Evolutionary conservation across 257 asterid genomes (phyloP), one percentile per base, ranked within the genome.

Genomic region (Apocynum venetum): DNA sequence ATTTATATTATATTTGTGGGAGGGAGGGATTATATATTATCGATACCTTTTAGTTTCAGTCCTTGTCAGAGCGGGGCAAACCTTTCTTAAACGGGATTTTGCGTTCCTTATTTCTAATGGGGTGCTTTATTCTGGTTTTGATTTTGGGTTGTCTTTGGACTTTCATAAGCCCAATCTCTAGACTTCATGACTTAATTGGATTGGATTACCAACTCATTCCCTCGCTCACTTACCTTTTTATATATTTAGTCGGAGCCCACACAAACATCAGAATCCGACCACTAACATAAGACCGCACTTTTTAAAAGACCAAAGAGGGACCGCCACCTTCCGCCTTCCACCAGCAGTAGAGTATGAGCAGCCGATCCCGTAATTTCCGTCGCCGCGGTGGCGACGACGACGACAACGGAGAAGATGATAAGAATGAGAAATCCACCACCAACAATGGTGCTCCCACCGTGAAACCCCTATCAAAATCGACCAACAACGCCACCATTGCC

Each of bases 351-450:
- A 66, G 0, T 73, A 92, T 89, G 92, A 90, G 92, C 88, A 85
- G 84, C 80, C 88, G 87, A 80, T 78, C 94, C 31, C 87, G 96
- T 41, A 92, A 93, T 82, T 89, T 90, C 83, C 98, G 98, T 83
- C 98, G 98, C 73, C 97, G 97, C 0, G 88, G 84, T 70, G 97
- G 86, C n/a, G 93, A 87, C 17, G 90, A 84, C n/a, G 91, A 84
- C 5, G 92, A 82, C 8, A 55, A 55, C 20, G 85, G 49, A 15
- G 69, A 56, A 71, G 52, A 87, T 25, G 51, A 86, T 60, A 68
- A 44, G 68, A 49, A 40, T 36, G 60, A 31, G 8, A 70, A 68
- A 55, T 60, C 83, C 4, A 64, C 88, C 5, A 46, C 93, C 25
- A 72, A 80, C 80, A 60, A 77, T 46, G 77, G 77, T 8, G 41